Evolutionary conservation across 208 protist species (phyloP).

Genomic region (Acanthamoeba royreba): DNA sequence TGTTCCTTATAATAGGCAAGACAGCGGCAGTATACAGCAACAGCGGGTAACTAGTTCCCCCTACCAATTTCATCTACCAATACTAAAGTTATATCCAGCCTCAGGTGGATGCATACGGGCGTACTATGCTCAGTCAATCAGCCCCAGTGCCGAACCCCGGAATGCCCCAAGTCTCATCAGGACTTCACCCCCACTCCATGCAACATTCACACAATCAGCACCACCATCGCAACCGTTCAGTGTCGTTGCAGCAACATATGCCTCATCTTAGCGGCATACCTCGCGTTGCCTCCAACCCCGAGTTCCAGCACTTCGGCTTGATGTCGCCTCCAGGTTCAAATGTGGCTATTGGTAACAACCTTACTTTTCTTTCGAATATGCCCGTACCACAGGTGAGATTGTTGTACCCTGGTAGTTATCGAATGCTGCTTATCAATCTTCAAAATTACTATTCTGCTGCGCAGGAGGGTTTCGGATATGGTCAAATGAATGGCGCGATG

Average conservation of each 20-base stretch:
- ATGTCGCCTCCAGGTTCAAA: background rate
- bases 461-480: too few relatives aligned
- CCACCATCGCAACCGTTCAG: background rate
- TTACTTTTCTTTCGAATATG: background rate
- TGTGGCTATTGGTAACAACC: background rate
- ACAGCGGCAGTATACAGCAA: too few relatives aligned
- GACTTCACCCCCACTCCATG: background rate
- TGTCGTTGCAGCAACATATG: background rate
- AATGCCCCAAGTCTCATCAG: too few relatives aligned
- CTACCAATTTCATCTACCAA: too few relatives aligned
- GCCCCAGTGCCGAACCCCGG: background rate
- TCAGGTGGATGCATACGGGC: background rate
- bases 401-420: too few relatives aligned
- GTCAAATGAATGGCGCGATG: too few relatives aligned
- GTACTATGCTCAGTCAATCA: background rate
- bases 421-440: too few relatives aligned
- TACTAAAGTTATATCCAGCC: background rate
- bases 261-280: background rate
- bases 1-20: too few relatives aligned
- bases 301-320: background rate
- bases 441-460: too few relatives aligned
- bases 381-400: too few relatives aligned
- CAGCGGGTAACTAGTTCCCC: too few relatives aligned
- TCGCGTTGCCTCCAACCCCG: background rate
- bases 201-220: background rate